phyloP scores from a whole-genome alignment of 306 rosid genomes.

The Corylus americana region DNA sequence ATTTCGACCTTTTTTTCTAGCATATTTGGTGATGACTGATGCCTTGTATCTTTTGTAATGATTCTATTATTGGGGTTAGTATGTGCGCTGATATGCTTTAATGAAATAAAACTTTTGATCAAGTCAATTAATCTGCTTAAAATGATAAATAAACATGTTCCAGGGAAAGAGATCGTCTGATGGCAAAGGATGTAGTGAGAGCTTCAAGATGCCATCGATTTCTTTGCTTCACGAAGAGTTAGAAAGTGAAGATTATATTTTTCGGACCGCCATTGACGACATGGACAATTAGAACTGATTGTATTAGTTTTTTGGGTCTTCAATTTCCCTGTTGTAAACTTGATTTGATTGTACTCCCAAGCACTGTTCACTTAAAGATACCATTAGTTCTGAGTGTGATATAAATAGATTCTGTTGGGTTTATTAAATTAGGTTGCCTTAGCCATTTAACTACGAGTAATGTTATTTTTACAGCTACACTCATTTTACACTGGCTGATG shows the following conservation, averaged over 20 bases:
- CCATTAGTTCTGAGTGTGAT: not conserved
- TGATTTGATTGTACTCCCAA: not conserved
- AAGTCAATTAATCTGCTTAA: conserved; percentile 11
- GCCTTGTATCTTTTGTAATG: not conserved
- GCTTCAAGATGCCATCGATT: conserved; percentile 41
- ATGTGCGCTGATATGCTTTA: not conserved
- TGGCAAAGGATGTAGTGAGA: conserved; percentile 42
- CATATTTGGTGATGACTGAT: not conserved
- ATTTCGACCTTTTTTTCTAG: not conserved
- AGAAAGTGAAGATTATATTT: conserved; percentile 78
- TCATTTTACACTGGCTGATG: no score
- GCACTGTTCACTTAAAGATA: not conserved
- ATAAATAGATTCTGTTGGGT: no score
- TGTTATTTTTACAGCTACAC: no score
- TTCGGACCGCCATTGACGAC: conserved; percentile 71
- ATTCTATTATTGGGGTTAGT: not conserved
- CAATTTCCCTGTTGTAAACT: not conserved
- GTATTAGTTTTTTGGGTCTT: not conserved
- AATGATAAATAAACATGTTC: conserved; percentile 18
- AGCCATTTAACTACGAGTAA: no score
- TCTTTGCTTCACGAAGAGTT: conserved; percentile 76
- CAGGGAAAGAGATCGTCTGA: conserved; percentile 61
- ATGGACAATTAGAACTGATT: conserved; percentile 42
- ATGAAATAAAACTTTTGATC: not conserved
- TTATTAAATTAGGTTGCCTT: no score